Conservation (phyloP, 495 filamentous ascomycete genomes). For the Daldinia bambusicola region DNA sequence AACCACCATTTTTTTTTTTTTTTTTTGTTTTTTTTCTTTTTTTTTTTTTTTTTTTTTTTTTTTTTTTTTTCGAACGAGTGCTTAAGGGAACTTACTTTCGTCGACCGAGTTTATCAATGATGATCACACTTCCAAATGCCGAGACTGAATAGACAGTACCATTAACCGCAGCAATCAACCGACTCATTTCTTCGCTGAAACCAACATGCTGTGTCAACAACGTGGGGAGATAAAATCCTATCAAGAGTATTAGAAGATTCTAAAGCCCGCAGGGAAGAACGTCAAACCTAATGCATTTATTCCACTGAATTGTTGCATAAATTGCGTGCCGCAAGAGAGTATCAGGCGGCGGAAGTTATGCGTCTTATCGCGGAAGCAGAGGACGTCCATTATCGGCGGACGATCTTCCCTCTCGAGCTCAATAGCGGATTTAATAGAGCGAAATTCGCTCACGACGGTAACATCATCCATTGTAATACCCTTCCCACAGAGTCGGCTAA, state of each 20-base stretch:
- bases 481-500: constrained; percentile 51
- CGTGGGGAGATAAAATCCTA: constrained; percentile 47
- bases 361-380: constrained; percentile 49
- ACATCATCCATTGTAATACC: constrained; percentile 16
- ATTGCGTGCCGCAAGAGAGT: constrained; percentile 47
- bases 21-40: too few species aligned
- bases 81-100: constrained; percentile 38
- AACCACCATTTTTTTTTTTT: too few species aligned
- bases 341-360: constrained; percentile 50
- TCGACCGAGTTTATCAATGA: constrained; percentile 47
- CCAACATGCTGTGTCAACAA: constrained; percentile 45
- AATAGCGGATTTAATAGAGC: constrained; percentile 46
- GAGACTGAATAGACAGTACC: constrained; percentile 47
- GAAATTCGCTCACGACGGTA: constrained; percentile 41
- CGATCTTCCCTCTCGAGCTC: constrained; percentile 47
- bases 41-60: too few species aligned
- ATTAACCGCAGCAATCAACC: constrained; percentile 45
- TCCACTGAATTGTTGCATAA: constrained; percentile 50
- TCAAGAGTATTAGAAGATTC: constrained; percentile 1
- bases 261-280: neutral
- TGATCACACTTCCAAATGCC: constrained; percentile 43
- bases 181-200: constrained; percentile 43
- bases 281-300: constrained; percentile 36
- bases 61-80: neutral
- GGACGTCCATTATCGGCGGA: constrained; percentile 38